Percentiles rank a stretch among this genome's conserved stretches.
phyloP scores from a whole-genome alignment of 345 rosid genomes.

The Bruguiera parviflora region DNA sequence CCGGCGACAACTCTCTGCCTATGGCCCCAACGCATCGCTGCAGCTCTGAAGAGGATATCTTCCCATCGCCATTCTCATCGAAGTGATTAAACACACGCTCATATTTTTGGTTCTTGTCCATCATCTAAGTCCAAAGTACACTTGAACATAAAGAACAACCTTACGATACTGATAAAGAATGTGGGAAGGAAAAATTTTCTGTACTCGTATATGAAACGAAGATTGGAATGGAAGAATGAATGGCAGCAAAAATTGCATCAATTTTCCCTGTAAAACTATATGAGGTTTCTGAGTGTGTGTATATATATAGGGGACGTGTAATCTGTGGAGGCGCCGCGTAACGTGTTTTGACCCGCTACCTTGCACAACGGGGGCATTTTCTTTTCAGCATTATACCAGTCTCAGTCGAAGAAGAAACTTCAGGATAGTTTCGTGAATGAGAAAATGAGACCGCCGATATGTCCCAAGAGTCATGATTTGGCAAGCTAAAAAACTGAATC shows the following conservation, averaged over 20 bases:
- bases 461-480: too few species aligned
- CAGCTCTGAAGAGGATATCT: slow-evolving; percentile 19
- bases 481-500: too few species aligned
- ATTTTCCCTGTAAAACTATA: too few species aligned
- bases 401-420: too few species aligned
- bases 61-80: slow-evolving; percentile 28
- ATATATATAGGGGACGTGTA: background rate
- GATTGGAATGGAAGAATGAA: too few species aligned
- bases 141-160: background rate
- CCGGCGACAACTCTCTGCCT: slow-evolving; percentile 14
- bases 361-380: too few species aligned
- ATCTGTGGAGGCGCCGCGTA: background rate
- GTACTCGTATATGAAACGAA: too few species aligned
- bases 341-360: background rate
- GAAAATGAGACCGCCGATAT: too few species aligned
- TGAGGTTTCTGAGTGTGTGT: too few species aligned
- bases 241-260: too few species aligned
- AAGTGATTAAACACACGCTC: slow-evolving; percentile 21
- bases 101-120: slow-evolving; percentile 12
- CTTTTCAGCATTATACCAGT: too few species aligned
- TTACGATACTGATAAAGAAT: background rate
- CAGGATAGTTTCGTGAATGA: too few species aligned
- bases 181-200: background rate
- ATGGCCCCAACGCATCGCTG: slow-evolving; percentile 9
- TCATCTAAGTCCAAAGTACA: background rate